Base-by-base conservation (phyloP, 1,139 yeast genomes). In the Kodamaea derodonti region DNA sequence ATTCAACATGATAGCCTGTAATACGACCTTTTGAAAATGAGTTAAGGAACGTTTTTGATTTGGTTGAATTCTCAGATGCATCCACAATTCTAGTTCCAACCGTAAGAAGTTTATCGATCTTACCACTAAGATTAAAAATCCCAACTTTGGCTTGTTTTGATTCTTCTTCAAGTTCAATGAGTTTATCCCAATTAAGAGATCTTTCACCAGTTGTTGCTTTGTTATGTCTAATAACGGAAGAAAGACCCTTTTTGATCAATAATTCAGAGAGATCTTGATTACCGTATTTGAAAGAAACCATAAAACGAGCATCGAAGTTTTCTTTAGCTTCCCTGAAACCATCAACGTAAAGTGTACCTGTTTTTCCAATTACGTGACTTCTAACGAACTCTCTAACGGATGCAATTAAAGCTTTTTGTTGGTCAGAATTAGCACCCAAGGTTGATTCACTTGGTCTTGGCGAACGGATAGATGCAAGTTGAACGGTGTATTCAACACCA, bases 211-310 rank as follows among this genome's bases (percentile, higher is more conserved):
- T 58, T 24, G 80, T 82, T 40, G 84, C 87, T 55, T 80, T 80
- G 52, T 81, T 79, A 58, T 84, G 95, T 54, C 78, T 80, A 40
- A 84, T 72, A 16, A 85, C 95, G n/a, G 84, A 65, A 14, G 87
- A 95, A 60, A 70, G 76, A 7, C 95, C 96, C 38, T 65, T 69
- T 27, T 69, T 61, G 22, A 86, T 80, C 35, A 86, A 57, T 16
- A 65, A 49, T 48, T 78, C 78, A n/a, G 86, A 77, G 31, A 86
- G 64, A 49, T 84, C 85, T 22, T 69, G 61, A 24, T 56, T 45
- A 12, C 62, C 62, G 27, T 80, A 50, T 36, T 60, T 60, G 42
- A 66, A 51, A 30, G 83, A 72, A 10, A 84, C 92, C 43, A 84
- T 57, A 30, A 82, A 78, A 36, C 90, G 72, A 36, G 76, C 75